phyloP scores from a whole-genome alignment of 768 basidiomycete genomes.

The Panaeolus cyanescens region DNA sequence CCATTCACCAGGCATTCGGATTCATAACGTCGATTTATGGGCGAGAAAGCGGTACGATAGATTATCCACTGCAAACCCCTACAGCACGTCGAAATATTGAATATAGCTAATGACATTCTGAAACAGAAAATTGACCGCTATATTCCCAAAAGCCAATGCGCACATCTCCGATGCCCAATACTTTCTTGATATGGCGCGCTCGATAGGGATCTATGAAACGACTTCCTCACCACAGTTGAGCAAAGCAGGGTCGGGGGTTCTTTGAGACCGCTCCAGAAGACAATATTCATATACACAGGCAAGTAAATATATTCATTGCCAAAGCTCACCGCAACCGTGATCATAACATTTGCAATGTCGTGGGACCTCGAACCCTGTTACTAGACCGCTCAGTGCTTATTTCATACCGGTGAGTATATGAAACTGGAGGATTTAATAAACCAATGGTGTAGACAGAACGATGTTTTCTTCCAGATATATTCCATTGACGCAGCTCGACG shows the following conservation, averaged over 20 bases:
- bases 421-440: no score
- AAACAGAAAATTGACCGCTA: background rate
- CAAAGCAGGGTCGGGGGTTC: background rate
- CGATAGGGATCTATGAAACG: background rate
- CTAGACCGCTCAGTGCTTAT: background rate
- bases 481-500: background rate
- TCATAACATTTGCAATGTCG: background rate
- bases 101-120: background rate
- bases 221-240: background rate
- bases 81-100: background rate
- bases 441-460: background rate
- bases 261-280: background rate
- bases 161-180: background rate
- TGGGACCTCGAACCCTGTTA: background rate
- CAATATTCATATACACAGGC: background rate
- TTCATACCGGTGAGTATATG: no score
- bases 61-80: background rate
- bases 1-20: background rate
- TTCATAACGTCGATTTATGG: no score
- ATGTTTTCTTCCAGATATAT: background rate
- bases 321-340: background rate
- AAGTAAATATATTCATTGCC: background rate
- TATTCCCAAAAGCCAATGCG: background rate
- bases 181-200: background rate
- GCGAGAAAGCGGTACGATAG: background rate